phyloP scores from a whole-genome alignment of 768 basidiomycete genomes.

The Neoboletus magnificus region DNA sequence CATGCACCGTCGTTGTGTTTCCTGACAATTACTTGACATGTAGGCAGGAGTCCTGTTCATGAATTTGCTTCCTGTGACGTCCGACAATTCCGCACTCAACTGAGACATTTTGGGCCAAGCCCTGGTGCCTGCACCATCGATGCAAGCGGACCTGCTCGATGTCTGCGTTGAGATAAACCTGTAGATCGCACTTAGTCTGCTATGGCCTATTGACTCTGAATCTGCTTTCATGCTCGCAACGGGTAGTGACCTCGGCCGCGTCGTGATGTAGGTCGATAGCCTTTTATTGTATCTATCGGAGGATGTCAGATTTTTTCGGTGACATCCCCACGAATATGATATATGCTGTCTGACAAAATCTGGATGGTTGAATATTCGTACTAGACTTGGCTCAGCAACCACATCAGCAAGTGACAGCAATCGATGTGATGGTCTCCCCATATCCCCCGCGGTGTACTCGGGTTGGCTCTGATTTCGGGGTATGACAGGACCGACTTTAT shows the following conservation, averaged over 20 bases:
- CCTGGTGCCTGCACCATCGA: background rate
- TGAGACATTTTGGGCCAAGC: conserved; percentile 10
- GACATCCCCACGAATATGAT: conserved; percentile 1
- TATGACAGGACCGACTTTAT: background rate
- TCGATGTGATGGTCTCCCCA: background rate
- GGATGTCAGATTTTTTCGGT: background rate
- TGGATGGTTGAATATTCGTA: background rate
- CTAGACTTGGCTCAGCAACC: background rate
- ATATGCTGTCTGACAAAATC: background rate
- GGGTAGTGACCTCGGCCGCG: background rate
- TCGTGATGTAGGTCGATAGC: background rate
- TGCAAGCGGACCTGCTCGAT: background rate
- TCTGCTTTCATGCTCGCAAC: background rate
- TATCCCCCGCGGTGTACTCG: background rate
- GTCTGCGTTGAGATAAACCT: background rate
- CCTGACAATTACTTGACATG: conserved; percentile 1
- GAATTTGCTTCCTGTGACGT: conserved; percentile 6
- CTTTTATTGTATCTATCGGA: conserved; percentile 1
- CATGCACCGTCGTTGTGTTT: background rate
- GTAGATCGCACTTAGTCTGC: background rate
- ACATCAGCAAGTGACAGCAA: background rate
- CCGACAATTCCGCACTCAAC: background rate
- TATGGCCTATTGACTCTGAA: background rate
- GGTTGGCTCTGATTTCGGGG: background rate
- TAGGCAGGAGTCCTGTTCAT: background rate